These are phyloP conservation scores for Emericellopsis terricola DNA, from an alignment of 495 filamentous ascomycete genomes.

Conservation along the genomic window DNA sequence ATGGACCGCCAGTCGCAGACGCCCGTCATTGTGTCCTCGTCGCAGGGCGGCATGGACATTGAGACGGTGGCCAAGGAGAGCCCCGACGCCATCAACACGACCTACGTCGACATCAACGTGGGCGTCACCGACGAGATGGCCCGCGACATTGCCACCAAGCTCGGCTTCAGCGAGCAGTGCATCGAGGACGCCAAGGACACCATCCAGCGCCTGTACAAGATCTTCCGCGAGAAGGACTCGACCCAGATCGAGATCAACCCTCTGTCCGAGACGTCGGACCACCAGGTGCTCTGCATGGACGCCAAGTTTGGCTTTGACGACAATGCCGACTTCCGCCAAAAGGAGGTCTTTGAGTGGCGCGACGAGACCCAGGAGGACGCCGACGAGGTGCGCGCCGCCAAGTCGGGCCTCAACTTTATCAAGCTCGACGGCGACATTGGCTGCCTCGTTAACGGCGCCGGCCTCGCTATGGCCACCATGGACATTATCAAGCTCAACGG, in stretches of 20 bases:
- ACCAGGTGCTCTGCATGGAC: constrained; percentile 96
- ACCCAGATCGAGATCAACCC: constrained; percentile 99
- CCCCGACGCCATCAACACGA: constrained; percentile 86
- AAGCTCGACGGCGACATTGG: constrained; percentile 99
- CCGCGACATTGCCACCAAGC: constrained; percentile 68
- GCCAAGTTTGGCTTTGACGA: constrained; percentile 97
- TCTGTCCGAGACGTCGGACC: constrained; percentile 88
- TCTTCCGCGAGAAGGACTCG: constrained; percentile 95
- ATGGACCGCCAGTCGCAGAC: constrained; percentile 89
- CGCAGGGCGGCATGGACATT: constrained; percentile 98
- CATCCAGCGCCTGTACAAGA: constrained; percentile 96
- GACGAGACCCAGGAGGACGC: constrained; percentile 90
- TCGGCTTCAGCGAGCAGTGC: constrained; percentile 95
- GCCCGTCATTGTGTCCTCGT: constrained; percentile 92
- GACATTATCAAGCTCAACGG: constrained; percentile 99
- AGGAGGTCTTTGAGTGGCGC: constrained; percentile 86
- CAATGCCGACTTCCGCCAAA: constrained; percentile 95
- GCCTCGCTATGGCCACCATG: constrained; percentile 99
- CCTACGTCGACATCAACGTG: constrained; percentile 78
- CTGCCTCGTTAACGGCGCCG: constrained; percentile 96
- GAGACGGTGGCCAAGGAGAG: constrained; percentile 95
- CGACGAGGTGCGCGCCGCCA: constrained; percentile 90
- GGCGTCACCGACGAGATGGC: constrained; percentile 95
- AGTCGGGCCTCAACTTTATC: constrained; percentile 96
- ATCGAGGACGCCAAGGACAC: constrained; percentile 84